Evolutionary conservation across 805 yeast species (phyloP), one percentile per base, ranked within the genome.

Genomic region (Metschnikowia lunata): DNA sequence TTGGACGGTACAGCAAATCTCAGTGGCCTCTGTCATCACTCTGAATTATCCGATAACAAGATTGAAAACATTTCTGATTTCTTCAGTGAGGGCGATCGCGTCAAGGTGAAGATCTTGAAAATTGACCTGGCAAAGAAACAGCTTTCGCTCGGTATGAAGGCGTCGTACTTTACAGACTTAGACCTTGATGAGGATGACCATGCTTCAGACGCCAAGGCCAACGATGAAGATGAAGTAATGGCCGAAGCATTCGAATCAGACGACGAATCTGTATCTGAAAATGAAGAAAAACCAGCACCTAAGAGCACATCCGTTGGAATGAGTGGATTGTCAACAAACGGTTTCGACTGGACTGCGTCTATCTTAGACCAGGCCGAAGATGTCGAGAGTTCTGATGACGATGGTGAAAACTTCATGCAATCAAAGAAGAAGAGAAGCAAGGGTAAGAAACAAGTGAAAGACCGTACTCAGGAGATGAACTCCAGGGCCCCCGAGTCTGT

Each of bases 341-440:
- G 95, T 3, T 93, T 93, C 57, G 97, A 93, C 64, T 93, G 99
- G 99, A 84, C 96, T 37, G 96, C 96, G 2, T 82, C 87, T 34
- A 81, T 88, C 52, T 72, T 89, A 50, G 96, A 87, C 55, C 95
- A 87, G 66, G 87, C 84, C 14, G 82, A 78, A 47, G 82, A 74
- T 14, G 73, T 67, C 3, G 77, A 70, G 23, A 75, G 72, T 3
- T 73, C 75, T 2, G 78, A 78, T 6, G 76, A 74, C 12, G 85
- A 77, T 11, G 79, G 78, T 9, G 82, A 76, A 38, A 84, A 78
- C 43, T 76, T 73, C 30, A 83, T 77, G 43, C 79, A 75, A 41
- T 77, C 56, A 61, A 69, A 65, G 51, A 65, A 58, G 50, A 67
- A 61, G 52, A 72, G 71, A 55, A 74, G 70, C 51, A 76, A 75